Conservation (phyloP, 1,139 yeast genomes). For the Yamadazyma diospyri region DNA sequence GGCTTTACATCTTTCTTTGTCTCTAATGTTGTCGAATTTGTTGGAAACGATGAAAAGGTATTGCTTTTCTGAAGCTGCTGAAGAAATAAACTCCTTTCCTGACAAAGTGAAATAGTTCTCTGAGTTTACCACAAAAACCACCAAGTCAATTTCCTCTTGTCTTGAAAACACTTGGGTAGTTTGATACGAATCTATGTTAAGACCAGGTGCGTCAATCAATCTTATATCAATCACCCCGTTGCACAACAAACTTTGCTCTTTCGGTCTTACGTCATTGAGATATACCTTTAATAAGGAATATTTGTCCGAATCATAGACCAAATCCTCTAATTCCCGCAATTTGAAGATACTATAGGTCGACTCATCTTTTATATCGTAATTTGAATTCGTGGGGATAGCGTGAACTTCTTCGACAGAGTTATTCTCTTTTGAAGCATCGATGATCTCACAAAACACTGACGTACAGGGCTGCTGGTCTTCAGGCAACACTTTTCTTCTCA, state of each 20-base stretch:
- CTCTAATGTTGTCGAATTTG: constrained; percentile 79
- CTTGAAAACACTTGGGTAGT: constrained; percentile 94
- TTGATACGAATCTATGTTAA: constrained; percentile 88
- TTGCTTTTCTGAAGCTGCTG: constrained; percentile 89
- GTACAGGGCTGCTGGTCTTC: constrained; percentile 99
- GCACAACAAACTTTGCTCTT: constrained; percentile 67
- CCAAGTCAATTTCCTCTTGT: constrained; percentile 96
- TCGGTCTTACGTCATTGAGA: constrained; percentile 69
- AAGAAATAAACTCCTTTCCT: constrained; percentile 88
- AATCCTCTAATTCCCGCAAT: constrained; percentile 55
- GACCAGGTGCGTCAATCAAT: constrained; percentile 94
- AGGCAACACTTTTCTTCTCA: constrained; percentile 76
- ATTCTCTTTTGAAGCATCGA: constrained; percentile 74
- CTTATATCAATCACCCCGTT: constrained; percentile 93
- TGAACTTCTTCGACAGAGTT: constrained; percentile 83
- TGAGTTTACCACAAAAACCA: constrained; percentile 93
- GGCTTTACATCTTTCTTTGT: constrained; percentile 72
- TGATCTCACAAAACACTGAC: constrained; percentile 90
- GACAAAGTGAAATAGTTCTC: constrained; percentile 94
- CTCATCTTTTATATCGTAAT: constrained; percentile 59
- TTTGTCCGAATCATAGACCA: constrained; percentile 73
- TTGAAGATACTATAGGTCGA: constrained; percentile 59
- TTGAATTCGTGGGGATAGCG: constrained; percentile 68
- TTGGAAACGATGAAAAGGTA: constrained; percentile 92
- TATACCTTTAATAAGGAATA: constrained; percentile 77